These are phyloP conservation scores for Asterophora lycoperdoides DNA, from an alignment of 768 basidiomycete species.

Conservation along the genomic window DNA sequence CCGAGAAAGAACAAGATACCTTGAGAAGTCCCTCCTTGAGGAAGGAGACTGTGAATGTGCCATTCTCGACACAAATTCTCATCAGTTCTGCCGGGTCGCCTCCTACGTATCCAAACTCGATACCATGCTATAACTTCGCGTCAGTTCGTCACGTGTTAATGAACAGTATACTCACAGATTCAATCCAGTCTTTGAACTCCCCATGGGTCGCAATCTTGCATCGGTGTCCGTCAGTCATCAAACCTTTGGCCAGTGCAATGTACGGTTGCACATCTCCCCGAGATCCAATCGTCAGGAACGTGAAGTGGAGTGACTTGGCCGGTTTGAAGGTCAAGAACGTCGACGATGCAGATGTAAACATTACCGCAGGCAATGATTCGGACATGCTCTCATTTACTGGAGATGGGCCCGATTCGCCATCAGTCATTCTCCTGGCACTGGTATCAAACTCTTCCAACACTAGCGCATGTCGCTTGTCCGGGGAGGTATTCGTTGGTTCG, in stretches of 20 bases:
- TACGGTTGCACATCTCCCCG: conserved; percentile 98
- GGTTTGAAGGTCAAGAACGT: conserved; percentile 98
- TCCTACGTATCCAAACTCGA: conserved; percentile 91
- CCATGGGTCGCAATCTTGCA: conserved; percentile 92
- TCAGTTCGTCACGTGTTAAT: conserved; percentile 6
- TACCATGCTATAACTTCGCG: conserved; percentile 68
- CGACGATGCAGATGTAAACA: conserved; percentile 95
- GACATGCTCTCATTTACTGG: conserved; percentile 53
- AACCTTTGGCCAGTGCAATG: conserved; percentile 89
- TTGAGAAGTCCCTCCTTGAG: conserved; percentile 86
- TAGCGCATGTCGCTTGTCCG: conserved; percentile 65
- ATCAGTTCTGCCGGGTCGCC: conserved; percentile 98
- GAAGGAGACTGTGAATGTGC: conserved; percentile 94
- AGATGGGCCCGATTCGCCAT: conserved; percentile 37
- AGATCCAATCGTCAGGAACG: conserved; percentile 94
- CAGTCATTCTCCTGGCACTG: conserved; percentile 24
- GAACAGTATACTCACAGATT: conserved; percentile 61
- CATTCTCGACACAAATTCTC: conserved; percentile 97
- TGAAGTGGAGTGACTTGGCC: conserved; percentile 77
- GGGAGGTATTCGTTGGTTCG: conserved; percentile 39
- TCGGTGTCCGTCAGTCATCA: conserved; percentile 85
- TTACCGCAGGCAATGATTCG: conserved; percentile 79
- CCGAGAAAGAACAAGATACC: conserved; percentile 37
- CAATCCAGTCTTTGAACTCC: conserved; percentile 94
- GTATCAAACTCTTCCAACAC: conserved; percentile 84